Evolutionary conservation across 2,329 filamentous ascomycete genomes (phyloP).

Genomic region (Ophiostoma himal-ulmi): DNA sequence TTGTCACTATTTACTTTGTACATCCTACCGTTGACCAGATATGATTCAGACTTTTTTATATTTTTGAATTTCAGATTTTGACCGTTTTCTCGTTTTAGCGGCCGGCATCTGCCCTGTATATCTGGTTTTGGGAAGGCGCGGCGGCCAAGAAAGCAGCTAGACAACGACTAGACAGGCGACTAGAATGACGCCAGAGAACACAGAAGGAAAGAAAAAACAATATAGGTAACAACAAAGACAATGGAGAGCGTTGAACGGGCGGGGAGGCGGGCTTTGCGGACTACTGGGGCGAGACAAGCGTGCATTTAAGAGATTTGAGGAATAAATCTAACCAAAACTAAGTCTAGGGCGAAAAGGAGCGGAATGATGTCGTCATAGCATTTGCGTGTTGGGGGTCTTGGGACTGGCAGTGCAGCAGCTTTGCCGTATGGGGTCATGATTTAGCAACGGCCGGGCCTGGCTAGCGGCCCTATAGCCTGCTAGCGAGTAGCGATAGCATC

Average conservation of each 20-base stretch:
- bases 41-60: background rate
- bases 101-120: background rate
- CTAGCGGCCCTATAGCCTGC: background rate
- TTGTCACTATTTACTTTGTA: background rate
- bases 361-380: conserved; percentile 21
- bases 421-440: background rate
- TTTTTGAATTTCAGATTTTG: background rate
- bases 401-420: background rate
- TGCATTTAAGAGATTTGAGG: background rate
- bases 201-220: background rate
- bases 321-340: background rate
- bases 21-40: background rate
- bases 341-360: conserved; percentile 11
- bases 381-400: background rate
- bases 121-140: conserved; percentile 17
- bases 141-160: background rate
- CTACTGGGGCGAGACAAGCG: conserved; percentile 10
- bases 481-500: background rate
- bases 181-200: conserved; percentile 10
- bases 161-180: too few relatives aligned
- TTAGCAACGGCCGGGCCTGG: conserved; percentile 19
- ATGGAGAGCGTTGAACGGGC: conserved; percentile 9
- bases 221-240: background rate
- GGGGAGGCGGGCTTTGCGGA: conserved; percentile 21
- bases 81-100: conserved; percentile 9